These are phyloP conservation scores for Magnaporthiopsis rhizophila DNA, from an alignment of 2,329 filamentous ascomycete species.

Conservation along the genomic window DNA sequence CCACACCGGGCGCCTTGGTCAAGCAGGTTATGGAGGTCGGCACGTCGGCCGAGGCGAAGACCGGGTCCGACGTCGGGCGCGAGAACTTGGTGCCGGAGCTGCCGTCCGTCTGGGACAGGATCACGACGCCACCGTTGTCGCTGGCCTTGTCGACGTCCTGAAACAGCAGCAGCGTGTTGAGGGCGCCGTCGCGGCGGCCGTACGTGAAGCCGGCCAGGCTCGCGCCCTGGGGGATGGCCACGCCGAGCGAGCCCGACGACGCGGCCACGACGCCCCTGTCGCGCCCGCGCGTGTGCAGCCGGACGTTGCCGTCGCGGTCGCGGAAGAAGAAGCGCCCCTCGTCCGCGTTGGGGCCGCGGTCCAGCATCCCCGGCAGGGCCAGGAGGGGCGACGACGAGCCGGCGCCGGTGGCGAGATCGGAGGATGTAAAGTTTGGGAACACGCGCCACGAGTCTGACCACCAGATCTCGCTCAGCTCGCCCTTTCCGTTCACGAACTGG, in stretches of 20 bases:
- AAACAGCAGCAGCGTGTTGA: constrained; percentile 17
- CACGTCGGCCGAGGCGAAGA: constrained; percentile 10
- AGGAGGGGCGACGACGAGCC: not conserved
- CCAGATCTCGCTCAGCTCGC: not conserved
- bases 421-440: not conserved
- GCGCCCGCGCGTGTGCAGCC: too few species aligned
- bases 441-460: too few species aligned
- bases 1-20: constrained; percentile 6
- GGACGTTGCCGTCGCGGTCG: constrained; percentile 7
- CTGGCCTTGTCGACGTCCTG: constrained; percentile 13
- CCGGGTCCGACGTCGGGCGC: constrained; percentile 10
- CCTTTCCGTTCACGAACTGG: constrained; percentile 7
- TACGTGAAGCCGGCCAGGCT: constrained; percentile 15
- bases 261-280: constrained; percentile 5
- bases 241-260: constrained; percentile 5
- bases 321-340: constrained; percentile 7
- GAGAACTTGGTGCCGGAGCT: not conserved
- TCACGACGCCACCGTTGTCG: not conserved
- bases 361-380: not conserved
- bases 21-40: constrained; percentile 11
- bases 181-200: constrained; percentile 7
- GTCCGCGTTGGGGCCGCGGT: not conserved
- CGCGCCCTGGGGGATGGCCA: constrained; percentile 13
- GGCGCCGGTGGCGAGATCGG: not conserved
- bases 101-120: not conserved